A percentile compares a stretch with the other conserved stretches of the same genome.
These are phyloP conservation scores for Microthlaspi erraticum DNA, from an alignment of 345 rosid genomes.

Conservation along the genomic window DNA sequence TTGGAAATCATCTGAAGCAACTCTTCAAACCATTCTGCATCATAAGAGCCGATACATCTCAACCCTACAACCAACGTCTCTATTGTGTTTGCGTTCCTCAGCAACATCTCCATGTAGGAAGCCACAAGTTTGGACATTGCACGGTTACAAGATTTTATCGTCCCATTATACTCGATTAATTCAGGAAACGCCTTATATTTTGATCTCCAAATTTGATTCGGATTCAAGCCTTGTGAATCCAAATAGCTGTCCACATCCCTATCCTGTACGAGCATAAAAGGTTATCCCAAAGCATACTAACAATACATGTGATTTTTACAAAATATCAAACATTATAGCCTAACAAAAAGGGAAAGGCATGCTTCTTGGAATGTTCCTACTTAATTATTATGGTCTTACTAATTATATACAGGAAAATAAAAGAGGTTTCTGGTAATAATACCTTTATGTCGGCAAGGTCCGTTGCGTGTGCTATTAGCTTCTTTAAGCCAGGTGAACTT, in stretches of 20 bases:
- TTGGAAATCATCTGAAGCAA: neutral
- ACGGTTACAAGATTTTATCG: neutral
- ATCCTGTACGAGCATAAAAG: conserved; percentile 4
- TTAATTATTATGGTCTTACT: neutral
- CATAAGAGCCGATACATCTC: neutral
- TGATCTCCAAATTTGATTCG: conserved; percentile 9
- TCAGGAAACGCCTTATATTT: neutral
- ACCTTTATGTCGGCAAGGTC: neutral
- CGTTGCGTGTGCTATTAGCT: neutral
- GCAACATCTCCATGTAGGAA: conserved; percentile 1
- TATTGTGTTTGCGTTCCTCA: neutral
- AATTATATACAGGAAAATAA: neutral
- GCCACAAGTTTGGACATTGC: neutral
- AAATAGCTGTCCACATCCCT: neutral
- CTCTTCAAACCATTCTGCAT: neutral
- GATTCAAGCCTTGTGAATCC: neutral
- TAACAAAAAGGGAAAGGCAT: neutral
- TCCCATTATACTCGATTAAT: too few species aligned
- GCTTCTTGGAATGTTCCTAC: neutral
- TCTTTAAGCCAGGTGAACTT: conserved; percentile 28
- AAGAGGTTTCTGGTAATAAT: neutral
- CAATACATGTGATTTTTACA: neutral
- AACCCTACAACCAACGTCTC: neutral
- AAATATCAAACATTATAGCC: neutral
- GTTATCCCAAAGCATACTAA: too few species aligned